phyloP scores from a whole-genome alignment of 306 rosid species.

The Citrullus mucosospermus region DNA sequence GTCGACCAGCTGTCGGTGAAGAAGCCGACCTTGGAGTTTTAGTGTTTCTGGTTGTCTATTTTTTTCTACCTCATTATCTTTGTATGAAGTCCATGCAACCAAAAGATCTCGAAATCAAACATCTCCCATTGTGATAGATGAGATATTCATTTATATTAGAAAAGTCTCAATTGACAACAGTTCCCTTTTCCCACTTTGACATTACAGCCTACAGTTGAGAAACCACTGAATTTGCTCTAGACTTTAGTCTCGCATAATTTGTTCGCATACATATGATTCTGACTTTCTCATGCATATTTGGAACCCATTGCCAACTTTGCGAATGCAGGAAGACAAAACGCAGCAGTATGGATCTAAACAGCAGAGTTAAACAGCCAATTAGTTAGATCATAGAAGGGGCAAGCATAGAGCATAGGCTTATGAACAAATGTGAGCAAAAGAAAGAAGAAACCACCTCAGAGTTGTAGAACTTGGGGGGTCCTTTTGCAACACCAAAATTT shows the following conservation, averaged over 20 bases:
- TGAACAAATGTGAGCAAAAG: not conserved
- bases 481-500: constrained; percentile 27
- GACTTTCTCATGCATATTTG: not conserved
- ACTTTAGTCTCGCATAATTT: not conserved
- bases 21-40: constrained; percentile 92
- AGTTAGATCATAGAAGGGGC: not conserved
- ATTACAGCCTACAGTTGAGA: not conserved
- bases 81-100: constrained; percentile 54
- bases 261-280: not conserved
- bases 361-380: not conserved
- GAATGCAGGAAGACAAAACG: constrained; percentile 15
- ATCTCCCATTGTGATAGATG: constrained; percentile 35
- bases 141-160: not conserved
- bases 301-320: not conserved
- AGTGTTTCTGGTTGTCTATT: constrained; percentile 43
- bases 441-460: constrained; percentile 27
- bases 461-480: constrained; percentile 49
- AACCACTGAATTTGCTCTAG: not conserved
- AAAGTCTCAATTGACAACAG: not conserved
- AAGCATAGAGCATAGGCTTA: not conserved
- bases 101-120: constrained; percentile 30
- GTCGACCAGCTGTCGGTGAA: constrained; percentile 75
- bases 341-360: constrained; percentile 29
- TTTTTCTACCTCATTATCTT: constrained; percentile 54
- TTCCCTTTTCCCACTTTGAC: not conserved